These are phyloP conservation scores for Ceratocystiopsis sp. DNA, from an alignment of 2,329 filamentous ascomycete species.

Conservation along the genomic window DNA sequence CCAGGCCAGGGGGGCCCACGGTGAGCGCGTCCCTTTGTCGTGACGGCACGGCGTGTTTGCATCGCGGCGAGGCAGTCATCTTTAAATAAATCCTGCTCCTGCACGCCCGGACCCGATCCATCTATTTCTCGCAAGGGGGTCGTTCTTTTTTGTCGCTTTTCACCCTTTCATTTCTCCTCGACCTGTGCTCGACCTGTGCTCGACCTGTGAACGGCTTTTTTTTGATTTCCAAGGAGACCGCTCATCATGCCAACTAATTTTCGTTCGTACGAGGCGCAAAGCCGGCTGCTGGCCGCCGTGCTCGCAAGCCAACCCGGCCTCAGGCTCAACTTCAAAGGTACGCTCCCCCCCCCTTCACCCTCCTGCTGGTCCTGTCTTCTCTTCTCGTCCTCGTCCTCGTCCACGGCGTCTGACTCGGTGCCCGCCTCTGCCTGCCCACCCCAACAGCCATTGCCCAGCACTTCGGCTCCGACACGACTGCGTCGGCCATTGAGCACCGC, in stretches of 20 bases:
- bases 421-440: neutral
- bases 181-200: too few relatives aligned
- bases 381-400: neutral
- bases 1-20: too few relatives aligned
- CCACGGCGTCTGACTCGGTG: neutral
- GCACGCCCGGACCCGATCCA: neutral
- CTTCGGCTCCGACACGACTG: constrained; percentile 32
- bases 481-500: constrained; percentile 31
- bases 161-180: neutral
- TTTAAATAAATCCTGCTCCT: neutral
- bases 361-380: constrained; percentile 1
- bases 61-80: too few relatives aligned
- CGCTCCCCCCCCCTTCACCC: constrained; percentile 13
- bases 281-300: constrained; percentile 42
- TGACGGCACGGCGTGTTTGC: neutral
- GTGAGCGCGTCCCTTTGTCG: neutral
- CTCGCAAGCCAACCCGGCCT: constrained; percentile 36
- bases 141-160: neutral
- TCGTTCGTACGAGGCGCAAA: constrained; percentile 40
- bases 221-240: neutral
- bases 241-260: constrained; percentile 35
- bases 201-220: too few relatives aligned
- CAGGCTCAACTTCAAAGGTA: constrained; percentile 46
- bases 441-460: constrained; percentile 27
- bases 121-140: too few relatives aligned